Base-by-base conservation (phyloP, 352 stramenopile genomes). In the Phytopythium vexans region DNA sequence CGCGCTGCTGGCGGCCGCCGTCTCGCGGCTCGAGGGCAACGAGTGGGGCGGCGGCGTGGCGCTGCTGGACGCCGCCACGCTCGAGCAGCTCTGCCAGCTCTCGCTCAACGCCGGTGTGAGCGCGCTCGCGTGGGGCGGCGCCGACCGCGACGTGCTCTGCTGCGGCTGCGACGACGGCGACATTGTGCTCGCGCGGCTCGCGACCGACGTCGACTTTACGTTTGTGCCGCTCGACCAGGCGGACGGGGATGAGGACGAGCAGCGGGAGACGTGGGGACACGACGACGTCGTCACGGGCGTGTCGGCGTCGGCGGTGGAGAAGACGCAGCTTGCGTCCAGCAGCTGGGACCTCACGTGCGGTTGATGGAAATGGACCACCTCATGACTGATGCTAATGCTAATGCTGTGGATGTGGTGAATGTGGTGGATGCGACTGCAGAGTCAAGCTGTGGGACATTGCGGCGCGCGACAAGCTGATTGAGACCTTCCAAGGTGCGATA, bases 371-470 rank as follows among this genome's bases (percentile, higher is more conserved):
- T 68, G 10, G n/a, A n/a, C 12, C 31, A 32, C 27, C 38, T 10
- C 31, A 16, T 43, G 39, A 33, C 6, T 6, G 14, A 52, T 36
- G 12, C 8, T 54, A 7, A 40, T 48, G 15, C 16, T 31, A 8
- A 21, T 10, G 49, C 6, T 50, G 34, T 43, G 44, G 14, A 27
- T 27, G 21, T 27, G 43, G 8, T 45, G 33, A 42, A 9, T 59
- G 15, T 37, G 10, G 14, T 56, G 41, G 3, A 48, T 16, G 31
- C 9, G 11, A 32, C 0, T 43, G 15, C 38, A 89, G 79, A 5
- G 79, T 92, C 47, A 92, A 92, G 58, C 27, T 94, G 4, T 94
- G 83, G 83, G 77, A 94, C 66, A 58, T 88, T 39, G 46, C 43
- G 5, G 49, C 60, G 4, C 74, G 79, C 63, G 63, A 78, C 48